Evolutionary conservation across 306 rosid genomes (phyloP), one percentile per base, ranked within the genome.

Genomic region (Abrus pulchellus): DNA sequence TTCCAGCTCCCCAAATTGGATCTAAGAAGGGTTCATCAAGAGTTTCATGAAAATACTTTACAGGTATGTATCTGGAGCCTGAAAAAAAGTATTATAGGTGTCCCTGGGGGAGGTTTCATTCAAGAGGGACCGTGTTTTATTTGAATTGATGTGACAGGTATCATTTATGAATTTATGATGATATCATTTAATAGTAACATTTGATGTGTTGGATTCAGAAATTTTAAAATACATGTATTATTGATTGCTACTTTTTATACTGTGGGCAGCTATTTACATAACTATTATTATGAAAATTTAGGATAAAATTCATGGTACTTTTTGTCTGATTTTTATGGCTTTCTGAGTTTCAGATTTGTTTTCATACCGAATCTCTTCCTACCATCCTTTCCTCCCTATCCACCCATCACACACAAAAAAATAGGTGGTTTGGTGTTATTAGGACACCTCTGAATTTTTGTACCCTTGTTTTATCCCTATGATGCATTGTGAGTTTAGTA

Each of bases 21-120:
- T 84, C 83, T 94, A 66, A 89, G 97, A 88, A 90, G 50, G 83
- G 97, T 93, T 50, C 99, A 94, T 87, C 85, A 81, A 86, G 97
- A 89, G 82, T 94, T 94, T 88, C 99, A 94, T 78, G 95, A 94
- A 77, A 89, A 91, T 84, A 84, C 83, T 33, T 4, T 90, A 77
- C 90, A 94, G 99, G 99, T 94, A 89, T 79, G 92, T 59, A 70
- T 80, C 60, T 57, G 34, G 57, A 55, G 33, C 48, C 57, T 38
- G 57, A 71, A 68, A 54, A 53, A 11, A 63, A 54, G 20, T 54
- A 76, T 69, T 40, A 28, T 43, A 62, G 20, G 63, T 14, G 77
- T 53, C 30, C 49, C 40, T 20, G 41, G 11, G 27, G 4, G 40
- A 50, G 68, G 28, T 4, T 11, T 50, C 13, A 47, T 20, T 20